Evolutionary conservation across 768 basidiomycete species (phyloP), one percentile per base, ranked within the genome.

Genomic region (Tricholoma sp.): DNA sequence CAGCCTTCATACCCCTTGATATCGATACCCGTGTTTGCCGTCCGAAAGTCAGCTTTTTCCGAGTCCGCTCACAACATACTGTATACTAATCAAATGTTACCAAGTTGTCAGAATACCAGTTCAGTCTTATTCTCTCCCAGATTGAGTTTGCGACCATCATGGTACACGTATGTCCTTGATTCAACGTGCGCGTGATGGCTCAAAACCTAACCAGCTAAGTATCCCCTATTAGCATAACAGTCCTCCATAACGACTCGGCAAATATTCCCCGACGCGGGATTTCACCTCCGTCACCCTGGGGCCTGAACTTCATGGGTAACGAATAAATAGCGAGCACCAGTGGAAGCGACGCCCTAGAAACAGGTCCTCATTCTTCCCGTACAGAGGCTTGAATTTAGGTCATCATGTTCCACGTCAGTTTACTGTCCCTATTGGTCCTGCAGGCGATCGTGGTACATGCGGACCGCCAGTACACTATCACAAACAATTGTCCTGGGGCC

Each of bases 401-500:
- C 20, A 42, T 20, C 18, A 42, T 42, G 41, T 6, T 42, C 17
- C 17, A 9, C 17, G 3, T 42, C 41, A 3, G 4, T 11, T 42
- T 42, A 6, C 18, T 20, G 41, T 42, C 41, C 9, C 8, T 42
- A 3, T 18, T 42, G 18, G 18, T 20, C 11, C 41, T 42, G 18
- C 41, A 6, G 11, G 20, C 17, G 9, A 20, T 42, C 17, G 17
- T 10, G 3, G 41, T 42, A 11, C 41, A 44, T n/a, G 52, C 52
- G 17, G 33, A n/a, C 4, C 58, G 54, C 29, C 24, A 52, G 11
- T 64, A 64, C 42, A 57, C 52, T 51, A 62, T 68, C 48, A 50
- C 65, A 53, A 70, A 70, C 55, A 66, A 65, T 50, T 70, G 67
- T 44, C 66, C 67, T 6, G 54, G 63, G 36, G 20, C 54, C 20